Evolutionary conservation across 1,284 basidiomycete genomes (phyloP).

Genomic region (Xerocomus amazonicus): DNA sequence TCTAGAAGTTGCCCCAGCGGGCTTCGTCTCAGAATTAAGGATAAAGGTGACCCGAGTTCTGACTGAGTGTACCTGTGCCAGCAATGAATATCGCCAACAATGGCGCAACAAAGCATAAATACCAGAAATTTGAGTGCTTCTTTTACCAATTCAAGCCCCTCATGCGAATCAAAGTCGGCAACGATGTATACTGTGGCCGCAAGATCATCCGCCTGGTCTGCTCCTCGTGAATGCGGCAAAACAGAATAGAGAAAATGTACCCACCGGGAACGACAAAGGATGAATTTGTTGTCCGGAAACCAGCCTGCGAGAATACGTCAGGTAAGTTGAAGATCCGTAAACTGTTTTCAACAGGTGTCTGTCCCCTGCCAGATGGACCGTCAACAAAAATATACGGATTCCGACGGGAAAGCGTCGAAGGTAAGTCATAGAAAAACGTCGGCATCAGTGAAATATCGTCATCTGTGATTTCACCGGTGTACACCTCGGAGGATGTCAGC

Average conservation of each 20-base stretch:
- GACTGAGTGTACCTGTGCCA: constrained; percentile 40
- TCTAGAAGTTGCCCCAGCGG: constrained; percentile 11
- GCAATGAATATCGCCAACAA: constrained; percentile 5
- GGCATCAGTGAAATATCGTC: constrained; percentile 50
- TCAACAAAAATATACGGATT: constrained; percentile 69
- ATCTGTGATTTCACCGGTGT: constrained; percentile 59
- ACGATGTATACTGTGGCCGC: constrained; percentile 65
- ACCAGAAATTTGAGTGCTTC: constrained; percentile 69
- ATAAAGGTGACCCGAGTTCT: constrained; percentile 59
- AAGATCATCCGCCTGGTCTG: constrained; percentile 35
- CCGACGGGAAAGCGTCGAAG: constrained; percentile 63
- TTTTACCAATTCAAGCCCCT: constrained; percentile 54
- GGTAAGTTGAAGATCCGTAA: constrained; percentile 27
- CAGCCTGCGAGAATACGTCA: constrained; percentile 23
- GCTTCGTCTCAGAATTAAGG: constrained; percentile 48
- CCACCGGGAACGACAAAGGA: constrained; percentile 28
- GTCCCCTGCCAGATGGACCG: constrained; percentile 14
- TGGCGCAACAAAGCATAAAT: constrained; percentile 19
- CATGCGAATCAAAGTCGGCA: constrained; percentile 71
- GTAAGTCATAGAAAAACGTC: constrained; percentile 88
- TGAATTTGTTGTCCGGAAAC: constrained; percentile 10
- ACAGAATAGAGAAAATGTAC: constrained; percentile 4
- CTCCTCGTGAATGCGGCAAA: constrained; percentile 5
- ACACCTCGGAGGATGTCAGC: constrained; percentile 47
- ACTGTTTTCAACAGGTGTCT: constrained; percentile 3